These are phyloP conservation scores for Solanum verrucosum DNA, from an alignment of 257 asterid species.

Conservation along the genomic window DNA sequence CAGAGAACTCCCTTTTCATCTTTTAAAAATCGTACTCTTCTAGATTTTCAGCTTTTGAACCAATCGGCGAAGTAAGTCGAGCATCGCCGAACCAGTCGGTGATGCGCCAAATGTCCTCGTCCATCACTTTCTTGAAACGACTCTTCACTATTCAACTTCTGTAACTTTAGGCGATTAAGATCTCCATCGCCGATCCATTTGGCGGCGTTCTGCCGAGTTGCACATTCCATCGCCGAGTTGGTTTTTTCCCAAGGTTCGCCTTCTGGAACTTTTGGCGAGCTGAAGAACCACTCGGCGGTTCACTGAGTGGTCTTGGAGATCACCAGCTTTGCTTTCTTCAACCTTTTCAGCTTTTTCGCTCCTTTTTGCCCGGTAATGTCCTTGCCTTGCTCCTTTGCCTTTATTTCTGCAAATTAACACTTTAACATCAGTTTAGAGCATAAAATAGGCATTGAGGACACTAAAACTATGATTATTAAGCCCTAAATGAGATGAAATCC, in stretches of 20 bases:
- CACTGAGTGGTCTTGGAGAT: neutral
- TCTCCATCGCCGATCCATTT: neutral
- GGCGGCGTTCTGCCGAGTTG: too few species aligned
- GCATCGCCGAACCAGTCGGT: neutral
- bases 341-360: neutral
- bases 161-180: neutral
- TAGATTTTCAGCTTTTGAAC: neutral
- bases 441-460: neutral
- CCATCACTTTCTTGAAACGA: neutral
- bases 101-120: neutral
- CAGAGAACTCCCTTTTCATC: neutral
- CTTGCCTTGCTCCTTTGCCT: neutral
- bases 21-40: neutral
- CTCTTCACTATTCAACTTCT: neutral
- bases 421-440: neutral
- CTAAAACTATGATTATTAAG: neutral
- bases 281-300: neutral
- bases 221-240: neutral
- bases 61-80: too few species aligned
- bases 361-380: neutral
- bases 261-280: neutral
- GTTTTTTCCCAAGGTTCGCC: fast-evolving
- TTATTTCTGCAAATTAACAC: too few species aligned
- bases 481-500: neutral
- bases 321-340: neutral